Conservation (phyloP, 1,139 yeast species). For the Arxiozyma bovina region DNA sequence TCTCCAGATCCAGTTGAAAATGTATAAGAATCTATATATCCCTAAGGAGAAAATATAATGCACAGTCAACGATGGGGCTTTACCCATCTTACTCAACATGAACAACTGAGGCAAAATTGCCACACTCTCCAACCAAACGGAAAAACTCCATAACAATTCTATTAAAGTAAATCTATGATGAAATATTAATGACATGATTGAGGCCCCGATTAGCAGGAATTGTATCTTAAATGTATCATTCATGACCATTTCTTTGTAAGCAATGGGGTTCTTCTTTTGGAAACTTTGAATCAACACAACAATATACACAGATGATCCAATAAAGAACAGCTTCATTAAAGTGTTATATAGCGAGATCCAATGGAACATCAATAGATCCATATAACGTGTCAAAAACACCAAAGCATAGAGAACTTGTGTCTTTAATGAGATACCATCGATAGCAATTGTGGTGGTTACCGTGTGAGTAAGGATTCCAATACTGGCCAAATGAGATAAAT, state of each 20-base stretch:
- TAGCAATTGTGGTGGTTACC: slow-evolving; percentile 56
- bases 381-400: slow-evolving; percentile 73
- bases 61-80: slow-evolving; percentile 76
- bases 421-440: slow-evolving; percentile 79
- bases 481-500: slow-evolving; percentile 74
- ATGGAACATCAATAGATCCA: slow-evolving; percentile 48
- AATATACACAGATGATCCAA: slow-evolving; percentile 66
- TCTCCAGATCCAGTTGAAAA: slow-evolving; percentile 93
- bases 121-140: slow-evolving; percentile 80
- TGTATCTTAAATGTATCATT: slow-evolving; percentile 73
- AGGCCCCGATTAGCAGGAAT: slow-evolving; percentile 60
- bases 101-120: slow-evolving; percentile 90
- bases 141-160: slow-evolving; percentile 69
- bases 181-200: slow-evolving; percentile 52
- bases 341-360: slow-evolving; percentile 67
- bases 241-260: slow-evolving; percentile 42
- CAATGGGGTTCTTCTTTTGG: slow-evolving; percentile 41
- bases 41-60: slow-evolving; percentile 95
- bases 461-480: slow-evolving; percentile 66
- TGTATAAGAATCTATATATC: slow-evolving; percentile 73
- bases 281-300: slow-evolving; percentile 54
- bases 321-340: slow-evolving; percentile 71
- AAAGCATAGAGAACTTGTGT: slow-evolving; percentile 73
- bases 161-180: slow-evolving; percentile 52
- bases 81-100: slow-evolving; percentile 82